Evolutionary conservation across 2,329 filamentous ascomycete genomes (phyloP).

Genomic region (Thielaviopsis euricoi): DNA sequence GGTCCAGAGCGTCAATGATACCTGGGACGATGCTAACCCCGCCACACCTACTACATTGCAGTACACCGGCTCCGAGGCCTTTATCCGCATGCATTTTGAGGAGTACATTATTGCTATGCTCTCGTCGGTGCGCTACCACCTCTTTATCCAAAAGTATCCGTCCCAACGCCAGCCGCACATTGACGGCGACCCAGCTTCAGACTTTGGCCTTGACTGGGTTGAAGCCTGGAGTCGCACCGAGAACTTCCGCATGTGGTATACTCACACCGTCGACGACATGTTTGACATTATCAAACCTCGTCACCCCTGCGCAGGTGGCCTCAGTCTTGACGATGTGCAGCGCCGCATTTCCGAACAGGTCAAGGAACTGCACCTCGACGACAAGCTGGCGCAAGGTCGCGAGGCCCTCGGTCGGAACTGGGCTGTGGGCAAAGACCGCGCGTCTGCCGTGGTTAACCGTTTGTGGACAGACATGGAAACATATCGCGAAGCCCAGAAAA

Average conservation of each 20-base stretch:
- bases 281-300: slow-evolving; percentile 90
- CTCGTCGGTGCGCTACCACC: slow-evolving; percentile 78
- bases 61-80: slow-evolving; percentile 90
- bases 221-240: slow-evolving; percentile 77
- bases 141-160: slow-evolving; percentile 38
- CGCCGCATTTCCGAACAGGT: slow-evolving; percentile 80
- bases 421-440: slow-evolving; percentile 76
- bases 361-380: slow-evolving; percentile 83
- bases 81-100: slow-evolving; percentile 92
- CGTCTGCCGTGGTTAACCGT: slow-evolving; percentile 71
- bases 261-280: slow-evolving; percentile 65
- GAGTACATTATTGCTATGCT: slow-evolving; percentile 86
- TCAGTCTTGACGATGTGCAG: slow-evolving; percentile 90
- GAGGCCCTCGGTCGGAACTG: slow-evolving; percentile 80
- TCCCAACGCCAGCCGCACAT: slow-evolving; percentile 46
- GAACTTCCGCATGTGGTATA: slow-evolving; percentile 80
- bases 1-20: slow-evolving; percentile 83
- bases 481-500: slow-evolving; percentile 29
- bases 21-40: slow-evolving; percentile 88
- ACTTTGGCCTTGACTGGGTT: slow-evolving; percentile 75
- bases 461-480: slow-evolving; percentile 80
- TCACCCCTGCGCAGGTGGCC: slow-evolving; percentile 81
- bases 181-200: slow-evolving; percentile 68
- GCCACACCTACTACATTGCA: slow-evolving; percentile 83
- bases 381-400: slow-evolving; percentile 65